Evolutionary conservation across 1,139 yeast species (phyloP).

Genomic region (Candida glucosophila): DNA sequence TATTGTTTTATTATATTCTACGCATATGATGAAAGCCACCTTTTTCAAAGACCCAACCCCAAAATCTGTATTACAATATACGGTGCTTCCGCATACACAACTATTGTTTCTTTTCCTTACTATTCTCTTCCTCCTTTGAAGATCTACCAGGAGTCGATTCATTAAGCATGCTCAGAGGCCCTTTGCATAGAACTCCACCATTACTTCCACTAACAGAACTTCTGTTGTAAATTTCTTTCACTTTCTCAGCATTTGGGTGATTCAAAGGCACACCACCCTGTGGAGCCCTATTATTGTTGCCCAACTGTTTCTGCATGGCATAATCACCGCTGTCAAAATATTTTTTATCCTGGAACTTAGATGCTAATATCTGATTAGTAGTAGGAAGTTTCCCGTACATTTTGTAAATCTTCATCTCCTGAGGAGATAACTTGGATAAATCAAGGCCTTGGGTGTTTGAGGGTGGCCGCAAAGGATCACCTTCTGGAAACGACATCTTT

Average conservation of each 20-base stretch:
- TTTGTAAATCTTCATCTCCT: conserved; percentile 61
- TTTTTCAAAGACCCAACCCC: no score
- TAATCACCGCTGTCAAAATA: conserved; percentile 97
- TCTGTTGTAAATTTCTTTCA: conserved; percentile 38
- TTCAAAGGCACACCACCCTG: conserved; percentile 31
- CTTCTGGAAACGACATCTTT: conserved; percentile 24
- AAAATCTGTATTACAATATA: no score
- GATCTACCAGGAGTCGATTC: conserved; percentile 25
- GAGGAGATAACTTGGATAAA: conserved; percentile 52
- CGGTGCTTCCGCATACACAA: no score
- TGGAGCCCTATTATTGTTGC: conserved; percentile 20
- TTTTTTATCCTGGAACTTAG: conserved; percentile 80
- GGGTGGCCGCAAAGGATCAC: conserved; percentile 42
- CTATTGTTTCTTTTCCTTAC: no score
- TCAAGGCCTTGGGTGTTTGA: conserved; percentile 42
- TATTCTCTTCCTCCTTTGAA: conserved; percentile 12
- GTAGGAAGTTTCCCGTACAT: conserved; percentile 88
- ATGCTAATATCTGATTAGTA: conserved; percentile 70
- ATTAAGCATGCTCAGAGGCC: conserved; percentile 38
- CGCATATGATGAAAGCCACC: no score
- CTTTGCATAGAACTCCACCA: conserved; percentile 37
- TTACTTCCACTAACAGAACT: conserved; percentile 38
- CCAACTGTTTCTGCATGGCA: conserved; percentile 69
- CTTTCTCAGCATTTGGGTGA: conserved; percentile 43
- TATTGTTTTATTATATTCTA: no score